Percentiles rank a stretch among this genome's conserved stretches.
Evolutionary conservation across 306 rosid genomes (phyloP).

Genomic region (Cucumis cinereus): DNA sequence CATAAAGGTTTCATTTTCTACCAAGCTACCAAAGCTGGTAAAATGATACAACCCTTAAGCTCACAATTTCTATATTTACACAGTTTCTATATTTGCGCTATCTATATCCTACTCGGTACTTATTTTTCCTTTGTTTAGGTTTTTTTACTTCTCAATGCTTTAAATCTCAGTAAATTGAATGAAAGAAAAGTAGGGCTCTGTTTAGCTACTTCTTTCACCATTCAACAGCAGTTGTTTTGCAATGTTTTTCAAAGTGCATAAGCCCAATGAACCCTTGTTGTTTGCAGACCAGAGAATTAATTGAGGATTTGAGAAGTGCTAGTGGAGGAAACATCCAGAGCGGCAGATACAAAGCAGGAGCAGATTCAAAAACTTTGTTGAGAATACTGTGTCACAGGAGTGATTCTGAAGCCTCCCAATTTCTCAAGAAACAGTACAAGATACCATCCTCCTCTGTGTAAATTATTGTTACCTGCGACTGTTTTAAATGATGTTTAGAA

Average conservation of each 20-base stretch:
- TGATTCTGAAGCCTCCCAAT: conserved; percentile 84
- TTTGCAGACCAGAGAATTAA: conserved; percentile 75
- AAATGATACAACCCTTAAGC: too few species aligned
- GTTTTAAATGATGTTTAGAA: neutral
- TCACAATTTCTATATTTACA: too few species aligned
- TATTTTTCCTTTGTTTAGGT: neutral
- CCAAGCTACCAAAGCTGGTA: too few species aligned
- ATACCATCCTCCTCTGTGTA: conserved; percentile 71
- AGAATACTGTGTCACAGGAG: conserved; percentile 79
- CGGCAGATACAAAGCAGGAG: conserved; percentile 71
- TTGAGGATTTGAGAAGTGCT: conserved; percentile 75
- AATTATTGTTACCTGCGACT: neutral
- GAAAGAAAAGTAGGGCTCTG: neutral
- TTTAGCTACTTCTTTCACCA: neutral
- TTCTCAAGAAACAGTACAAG: conserved; percentile 90
- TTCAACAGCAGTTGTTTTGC: neutral
- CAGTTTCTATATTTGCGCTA: too few species aligned
- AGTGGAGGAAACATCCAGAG: conserved; percentile 53
- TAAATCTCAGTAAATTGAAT: neutral
- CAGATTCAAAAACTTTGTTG: conserved; percentile 70
- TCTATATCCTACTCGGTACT: neutral
- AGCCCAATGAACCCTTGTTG: neutral
- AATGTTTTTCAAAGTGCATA: neutral
- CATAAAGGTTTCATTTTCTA: too few species aligned
- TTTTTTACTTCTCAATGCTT: neutral